Evolutionary conservation across 75 land plant species (phyloP).

Genomic region (Isoetes taiwanensis): DNA sequence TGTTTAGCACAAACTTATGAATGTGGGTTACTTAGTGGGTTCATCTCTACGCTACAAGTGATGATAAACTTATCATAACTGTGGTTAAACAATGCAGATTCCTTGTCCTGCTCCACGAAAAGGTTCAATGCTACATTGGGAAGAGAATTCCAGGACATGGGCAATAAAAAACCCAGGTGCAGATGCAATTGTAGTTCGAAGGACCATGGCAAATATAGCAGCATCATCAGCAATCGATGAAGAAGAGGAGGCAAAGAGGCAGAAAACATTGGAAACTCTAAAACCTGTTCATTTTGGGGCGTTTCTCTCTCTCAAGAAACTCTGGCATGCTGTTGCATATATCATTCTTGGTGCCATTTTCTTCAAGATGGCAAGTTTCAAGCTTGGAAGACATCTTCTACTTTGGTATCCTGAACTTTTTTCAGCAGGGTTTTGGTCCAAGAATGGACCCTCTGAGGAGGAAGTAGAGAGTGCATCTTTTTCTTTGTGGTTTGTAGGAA

Average conservation of each 20-base stretch:
- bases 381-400: constrained; percentile 59
- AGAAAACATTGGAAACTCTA: too few species aligned
- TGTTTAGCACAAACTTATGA: too few species aligned
- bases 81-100: too few species aligned
- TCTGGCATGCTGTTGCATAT: constrained; percentile 28
- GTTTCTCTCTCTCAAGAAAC: constrained; percentile 39
- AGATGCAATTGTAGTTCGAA: constrained; percentile 1
- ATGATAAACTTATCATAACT: too few species aligned
- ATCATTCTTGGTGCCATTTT: constrained; percentile 40
- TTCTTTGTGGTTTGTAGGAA: constrained; percentile 77
- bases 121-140: neutral
- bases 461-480: constrained; percentile 64
- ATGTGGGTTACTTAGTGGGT: too few species aligned
- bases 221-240: too few species aligned
- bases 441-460: constrained; percentile 76
- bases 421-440: constrained; percentile 50
- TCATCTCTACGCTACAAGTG: too few species aligned
- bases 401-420: constrained; percentile 71
- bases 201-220: neutral
- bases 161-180: neutral
- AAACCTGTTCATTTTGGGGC: constrained; percentile 87
- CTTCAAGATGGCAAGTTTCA: constrained; percentile 28
- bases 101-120: too few species aligned
- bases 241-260: too few species aligned
- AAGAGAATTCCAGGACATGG: neutral